Evolutionary conservation across 2,329 filamentous ascomycete species (phyloP).

Genomic region (Alternaria conjuncta): DNA sequence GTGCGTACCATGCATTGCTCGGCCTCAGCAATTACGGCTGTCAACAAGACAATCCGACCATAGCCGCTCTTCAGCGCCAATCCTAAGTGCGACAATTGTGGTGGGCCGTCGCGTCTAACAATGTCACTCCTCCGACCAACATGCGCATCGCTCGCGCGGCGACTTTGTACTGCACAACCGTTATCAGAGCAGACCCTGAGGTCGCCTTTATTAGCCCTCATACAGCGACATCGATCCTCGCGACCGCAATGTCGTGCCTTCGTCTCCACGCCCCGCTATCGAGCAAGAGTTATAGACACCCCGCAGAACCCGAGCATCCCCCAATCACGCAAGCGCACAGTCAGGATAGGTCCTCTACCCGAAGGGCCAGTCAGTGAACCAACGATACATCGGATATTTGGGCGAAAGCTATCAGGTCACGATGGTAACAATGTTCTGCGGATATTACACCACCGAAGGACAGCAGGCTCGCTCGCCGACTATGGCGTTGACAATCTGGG

Average conservation of each 20-base stretch:
- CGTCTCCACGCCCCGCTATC: constrained; percentile 27
- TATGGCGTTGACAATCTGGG: constrained; percentile 47
- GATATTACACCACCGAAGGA: constrained; percentile 49
- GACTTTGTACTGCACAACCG: constrained; percentile 31
- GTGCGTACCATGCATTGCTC: constrained; percentile 14
- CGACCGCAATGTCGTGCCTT: constrained; percentile 32
- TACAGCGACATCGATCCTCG: constrained; percentile 17
- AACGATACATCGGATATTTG: constrained; percentile 42
- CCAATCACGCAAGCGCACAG: constrained; percentile 35
- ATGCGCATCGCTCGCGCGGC: constrained; percentile 37
- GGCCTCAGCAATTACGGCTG: background rate
- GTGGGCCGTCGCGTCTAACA: constrained; percentile 12
- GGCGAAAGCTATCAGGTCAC: constrained; percentile 28
- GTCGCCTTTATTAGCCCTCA: constrained; percentile 31
- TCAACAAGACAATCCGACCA: background rate
- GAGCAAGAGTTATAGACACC: constrained; percentile 35
- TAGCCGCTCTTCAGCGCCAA: background rate
- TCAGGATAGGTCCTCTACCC: constrained; percentile 43
- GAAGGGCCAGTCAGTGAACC: constrained; percentile 32
- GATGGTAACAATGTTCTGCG: constrained; percentile 48
- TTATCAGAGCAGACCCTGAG: constrained; percentile 21
- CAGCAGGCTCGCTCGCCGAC: constrained; percentile 49
- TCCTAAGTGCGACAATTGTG: background rate
- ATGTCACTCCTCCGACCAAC: constrained; percentile 41
- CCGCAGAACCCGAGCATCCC: constrained; percentile 28